These are phyloP conservation scores for Articulospora tetracladia DNA, from an alignment of 495 filamentous ascomycete genomes.

Conservation along the genomic window DNA sequence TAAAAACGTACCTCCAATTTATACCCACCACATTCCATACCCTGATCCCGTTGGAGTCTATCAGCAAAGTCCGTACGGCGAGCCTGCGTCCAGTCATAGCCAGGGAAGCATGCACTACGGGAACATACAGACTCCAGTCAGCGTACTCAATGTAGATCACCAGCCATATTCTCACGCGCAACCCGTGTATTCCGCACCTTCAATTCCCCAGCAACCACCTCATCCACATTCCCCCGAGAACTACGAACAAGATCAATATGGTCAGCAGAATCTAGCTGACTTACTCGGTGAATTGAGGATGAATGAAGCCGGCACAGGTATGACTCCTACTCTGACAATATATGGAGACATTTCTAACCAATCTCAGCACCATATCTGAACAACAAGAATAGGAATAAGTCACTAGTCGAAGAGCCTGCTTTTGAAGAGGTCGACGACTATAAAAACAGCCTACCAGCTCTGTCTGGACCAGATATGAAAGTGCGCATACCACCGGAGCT, in stretches of 20 bases:
- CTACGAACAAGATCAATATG: slow-evolving; percentile 61
- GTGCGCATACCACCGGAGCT: slow-evolving; percentile 90
- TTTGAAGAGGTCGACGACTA: slow-evolving; percentile 72
- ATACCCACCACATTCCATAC: slow-evolving; percentile 25
- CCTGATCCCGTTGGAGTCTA: slow-evolving; percentile 33
- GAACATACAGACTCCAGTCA: slow-evolving; percentile 39
- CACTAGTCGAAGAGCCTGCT: slow-evolving; percentile 67
- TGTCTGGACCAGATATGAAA: slow-evolving; percentile 62
- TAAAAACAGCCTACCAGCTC: slow-evolving; percentile 54
- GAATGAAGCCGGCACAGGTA: slow-evolving; percentile 84
- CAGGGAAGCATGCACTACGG: slow-evolving; percentile 45
- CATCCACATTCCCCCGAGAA: slow-evolving; percentile 38
- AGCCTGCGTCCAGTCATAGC: slow-evolving; percentile 33
- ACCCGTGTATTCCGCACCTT: slow-evolving; percentile 49
- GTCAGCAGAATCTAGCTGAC: slow-evolving; percentile 69
- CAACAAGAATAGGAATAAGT: slow-evolving; percentile 57
- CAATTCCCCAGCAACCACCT: slow-evolving; percentile 43
- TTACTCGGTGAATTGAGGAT: slow-evolving; percentile 83
- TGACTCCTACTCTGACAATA: slow-evolving; percentile 26
- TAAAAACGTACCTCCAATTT: slow-evolving; percentile 24
- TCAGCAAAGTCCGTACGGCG: slow-evolving; percentile 39
- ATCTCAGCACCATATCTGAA: slow-evolving; percentile 78
- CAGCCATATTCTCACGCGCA: slow-evolving; percentile 33
- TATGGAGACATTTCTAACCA: slow-evolving; percentile 8
- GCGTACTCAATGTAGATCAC: slow-evolving; percentile 40